A percentile compares a stretch with the other conserved stretches of the same genome.
Evolutionary conservation across 208 protist species (phyloP).

Genomic region (Leishmania guyanensis): DNA sequence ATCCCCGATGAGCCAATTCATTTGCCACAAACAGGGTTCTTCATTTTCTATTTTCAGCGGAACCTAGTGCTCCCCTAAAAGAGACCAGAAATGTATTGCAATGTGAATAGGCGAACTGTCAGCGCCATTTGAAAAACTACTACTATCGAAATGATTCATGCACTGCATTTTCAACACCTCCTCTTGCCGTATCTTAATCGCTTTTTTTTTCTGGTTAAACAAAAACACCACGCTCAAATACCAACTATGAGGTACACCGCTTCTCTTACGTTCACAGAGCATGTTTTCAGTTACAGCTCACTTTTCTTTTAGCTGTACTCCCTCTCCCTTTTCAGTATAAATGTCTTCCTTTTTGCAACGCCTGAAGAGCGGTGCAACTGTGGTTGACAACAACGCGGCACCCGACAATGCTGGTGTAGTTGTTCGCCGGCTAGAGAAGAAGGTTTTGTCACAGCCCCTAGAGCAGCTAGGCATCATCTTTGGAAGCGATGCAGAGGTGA

Average conservation of each 20-base stretch:
- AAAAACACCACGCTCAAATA: background rate
- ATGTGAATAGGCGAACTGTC: background rate
- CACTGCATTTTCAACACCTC: background rate
- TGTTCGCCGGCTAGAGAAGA: slow-evolving; percentile 55
- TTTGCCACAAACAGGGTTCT: background rate
- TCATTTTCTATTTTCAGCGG: background rate
- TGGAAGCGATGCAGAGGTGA: slow-evolving; percentile 73
- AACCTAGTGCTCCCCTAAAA: too few species aligned
- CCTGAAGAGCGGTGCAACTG: slow-evolving; percentile 52
- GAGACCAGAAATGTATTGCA: too few species aligned
- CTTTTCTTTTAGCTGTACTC: background rate
- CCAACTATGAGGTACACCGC: background rate
- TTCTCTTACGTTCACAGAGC: background rate
- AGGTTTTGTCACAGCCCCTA: slow-evolving; percentile 47
- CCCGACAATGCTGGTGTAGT: slow-evolving; percentile 64
- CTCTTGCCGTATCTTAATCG: background rate
- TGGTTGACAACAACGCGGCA: slow-evolving; percentile 63
- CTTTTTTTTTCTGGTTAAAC: background rate
- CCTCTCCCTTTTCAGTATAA: background rate
- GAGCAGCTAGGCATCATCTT: slow-evolving; percentile 67
- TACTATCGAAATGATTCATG: background rate
- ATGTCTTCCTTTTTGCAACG: slow-evolving; percentile 76
- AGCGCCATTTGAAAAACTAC: background rate
- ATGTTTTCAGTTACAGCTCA: background rate
- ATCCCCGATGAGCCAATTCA: background rate